Percentiles rank a stretch among this genome's conserved stretches.
Evolutionary conservation across 768 basidiomycete species (phyloP).

Genomic region (Dacryopinax primogenitus): DNA sequence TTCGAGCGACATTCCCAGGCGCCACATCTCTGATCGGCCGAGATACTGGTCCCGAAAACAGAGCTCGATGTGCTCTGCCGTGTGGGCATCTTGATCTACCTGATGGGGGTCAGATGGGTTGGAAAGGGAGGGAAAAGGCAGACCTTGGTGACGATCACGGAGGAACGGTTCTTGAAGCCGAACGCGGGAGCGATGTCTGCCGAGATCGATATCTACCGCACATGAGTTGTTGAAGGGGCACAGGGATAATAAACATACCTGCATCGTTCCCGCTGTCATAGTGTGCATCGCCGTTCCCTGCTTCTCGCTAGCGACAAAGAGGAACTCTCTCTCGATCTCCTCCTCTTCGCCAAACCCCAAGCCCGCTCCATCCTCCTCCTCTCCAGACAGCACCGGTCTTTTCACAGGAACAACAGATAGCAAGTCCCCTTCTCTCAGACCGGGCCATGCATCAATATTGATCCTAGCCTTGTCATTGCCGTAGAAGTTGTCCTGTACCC

Average conservation of each 20-base stretch:
- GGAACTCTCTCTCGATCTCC: constrained; percentile 11
- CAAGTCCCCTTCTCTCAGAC: not conserved
- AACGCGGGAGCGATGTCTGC: constrained; percentile 60
- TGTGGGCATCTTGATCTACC: constrained; percentile 53
- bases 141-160: constrained; percentile 62
- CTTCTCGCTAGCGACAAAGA: constrained; percentile 14
- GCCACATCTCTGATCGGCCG: constrained; percentile 95
- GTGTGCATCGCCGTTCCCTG: constrained; percentile 12
- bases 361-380: not conserved
- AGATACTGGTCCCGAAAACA: constrained; percentile 92
- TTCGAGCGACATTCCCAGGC: constrained; percentile 67
- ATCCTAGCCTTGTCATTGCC: not conserved
- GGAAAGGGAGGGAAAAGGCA: constrained; percentile 2
- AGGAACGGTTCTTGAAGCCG: constrained; percentile 53
- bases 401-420: not conserved
- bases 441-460: not conserved
- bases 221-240: not conserved
- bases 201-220: constrained; percentile 55
- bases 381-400: too few species aligned
- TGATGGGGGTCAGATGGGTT: constrained; percentile 24
- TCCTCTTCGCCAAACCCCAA: constrained; percentile 1
- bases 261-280: not conserved
- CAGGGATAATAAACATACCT: not conserved
- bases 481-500: not conserved
- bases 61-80: constrained; percentile 73